Base-by-base conservation (phyloP, 2,329 filamentous ascomycete species). In the Didymosphaeria variabile region DNA sequence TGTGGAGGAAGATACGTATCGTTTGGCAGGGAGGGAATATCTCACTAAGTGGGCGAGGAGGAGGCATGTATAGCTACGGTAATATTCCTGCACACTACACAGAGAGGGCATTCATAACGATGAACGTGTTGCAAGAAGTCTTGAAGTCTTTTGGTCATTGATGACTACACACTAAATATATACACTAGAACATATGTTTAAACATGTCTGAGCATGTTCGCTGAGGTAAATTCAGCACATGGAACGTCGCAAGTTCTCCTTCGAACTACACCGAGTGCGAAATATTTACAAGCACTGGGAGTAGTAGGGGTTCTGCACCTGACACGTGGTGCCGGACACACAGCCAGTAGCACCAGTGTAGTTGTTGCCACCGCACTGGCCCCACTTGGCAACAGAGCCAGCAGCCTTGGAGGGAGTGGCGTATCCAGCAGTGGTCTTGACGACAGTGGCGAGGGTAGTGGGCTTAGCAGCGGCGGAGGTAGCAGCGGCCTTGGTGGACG, bases 361-460 rank as follows among this genome's bases (percentile, higher is more conserved):
- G 55, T 74, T 76, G 12, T 70, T 69, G 19, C 82, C 83, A 67
- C 82, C 83, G 66, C 82, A 84, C 72, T 83, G 82, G 3, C 74
- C 77, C 61, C 76, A 83, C 36, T 44, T 44, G 31, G 53, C 53
- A 19, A 55, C 53, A 29, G 29, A 34, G 53, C 53, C 53, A 44
- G 52, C n/a, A 19, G 38, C 52, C 52, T 44, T 44, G 52, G 36
- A 32, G 17, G 52, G 52, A 34, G 52, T 44, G 26, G 52, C 36
- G 26, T 42, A 42, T 9, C 21, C 59, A 32, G 64, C 61, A 54
- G 60, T 62, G 21, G 36, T 54, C 52, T 55, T 55, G 23, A 55
- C 26, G 29, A 32, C 52, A 2, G 38, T 55, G 10, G 63, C 59
- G 17, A 67, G 70, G 23, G 69, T 57, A 47, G 61, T 56, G 6